Percentiles rank a stretch among this genome's conserved stretches.
Conservation (phyloP, 1,284 basidiomycete genomes). For the Wolfiporia cocos region DNA sequence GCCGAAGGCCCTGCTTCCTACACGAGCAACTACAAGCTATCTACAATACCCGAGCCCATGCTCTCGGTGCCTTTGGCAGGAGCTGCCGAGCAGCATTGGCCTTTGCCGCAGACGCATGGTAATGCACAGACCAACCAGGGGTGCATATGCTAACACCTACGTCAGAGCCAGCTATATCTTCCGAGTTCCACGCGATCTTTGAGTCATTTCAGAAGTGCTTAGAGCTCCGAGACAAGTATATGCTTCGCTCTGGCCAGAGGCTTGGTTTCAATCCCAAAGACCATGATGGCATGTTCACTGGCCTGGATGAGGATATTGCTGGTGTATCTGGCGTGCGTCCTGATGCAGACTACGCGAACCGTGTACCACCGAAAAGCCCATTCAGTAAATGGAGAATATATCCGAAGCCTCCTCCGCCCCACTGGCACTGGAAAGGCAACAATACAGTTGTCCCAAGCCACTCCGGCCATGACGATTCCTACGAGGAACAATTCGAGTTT, state of each 20-base stretch:
- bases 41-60: conserved; percentile 30
- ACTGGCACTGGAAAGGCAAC: conserved; percentile 81
- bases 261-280: conserved; percentile 90
- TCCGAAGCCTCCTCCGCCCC: conserved; percentile 85
- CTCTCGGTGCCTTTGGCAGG: conserved; percentile 7
- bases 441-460: conserved; percentile 40
- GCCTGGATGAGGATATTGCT: conserved; percentile 49
- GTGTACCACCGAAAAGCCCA: conserved; percentile 22
- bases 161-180: conserved; percentile 35
- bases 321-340: conserved; percentile 66
- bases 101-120: not conserved
- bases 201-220: conserved; percentile 74
- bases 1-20: conserved; percentile 36
- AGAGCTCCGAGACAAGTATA: conserved; percentile 90
- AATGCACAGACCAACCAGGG: not conserved
- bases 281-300: conserved; percentile 72
- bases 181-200: conserved; percentile 51
- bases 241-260: conserved; percentile 76
- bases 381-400: conserved; percentile 79
- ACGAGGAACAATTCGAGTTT: conserved; percentile 59
- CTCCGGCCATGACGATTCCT: conserved; percentile 29
- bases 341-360: conserved; percentile 36
- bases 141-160: conserved; percentile 7
- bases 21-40: conserved; percentile 33
- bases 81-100: conserved; percentile 4